phyloP scores from a whole-genome alignment of 2,329 filamentous ascomycete species.

The Talaromyces sp. region DNA sequence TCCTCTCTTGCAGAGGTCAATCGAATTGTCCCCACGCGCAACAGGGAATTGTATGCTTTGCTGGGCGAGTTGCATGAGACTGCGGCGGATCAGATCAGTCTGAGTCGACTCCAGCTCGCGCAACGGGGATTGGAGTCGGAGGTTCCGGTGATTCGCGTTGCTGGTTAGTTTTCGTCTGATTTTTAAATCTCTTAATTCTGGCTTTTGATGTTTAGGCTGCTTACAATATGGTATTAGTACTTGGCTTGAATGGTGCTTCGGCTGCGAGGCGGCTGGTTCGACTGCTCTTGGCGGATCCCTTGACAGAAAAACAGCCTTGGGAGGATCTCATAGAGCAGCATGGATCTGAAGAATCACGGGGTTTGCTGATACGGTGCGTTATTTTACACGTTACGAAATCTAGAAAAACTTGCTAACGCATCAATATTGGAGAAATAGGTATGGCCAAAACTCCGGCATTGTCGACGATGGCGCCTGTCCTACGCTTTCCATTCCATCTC shows the following conservation, averaged over 20 bases:
- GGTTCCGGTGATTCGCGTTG: slow-evolving; percentile 51
- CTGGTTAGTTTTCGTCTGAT: slow-evolving; percentile 34
- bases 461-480: slow-evolving; percentile 48
- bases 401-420: not conserved
- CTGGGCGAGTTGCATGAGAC: slow-evolving; percentile 47
- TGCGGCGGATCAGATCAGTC: slow-evolving; percentile 52
- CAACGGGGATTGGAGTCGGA: slow-evolving; percentile 52
- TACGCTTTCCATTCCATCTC: slow-evolving; percentile 52
- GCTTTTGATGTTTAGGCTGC: not conserved
- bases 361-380: slow-evolving; percentile 58
- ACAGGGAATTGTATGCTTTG: slow-evolving; percentile 50
- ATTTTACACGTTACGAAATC: slow-evolving; percentile 5
- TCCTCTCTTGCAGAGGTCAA: slow-evolving; percentile 25
- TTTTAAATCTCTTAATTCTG: not conserved
- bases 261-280: slow-evolving; percentile 58
- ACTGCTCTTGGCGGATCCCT: slow-evolving; percentile 65
- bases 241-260: slow-evolving; percentile 45
- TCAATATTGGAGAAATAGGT: slow-evolving; percentile 33
- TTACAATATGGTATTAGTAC: slow-evolving; percentile 29
- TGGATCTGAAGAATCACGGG: slow-evolving; percentile 46
- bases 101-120: slow-evolving; percentile 56
- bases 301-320: slow-evolving; percentile 60
- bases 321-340: slow-evolving; percentile 54
- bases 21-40: slow-evolving; percentile 47
- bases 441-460: slow-evolving; percentile 48